Conservation (phyloP, 768 basidiomycete genomes). For the Termitomyces sp. region DNA sequence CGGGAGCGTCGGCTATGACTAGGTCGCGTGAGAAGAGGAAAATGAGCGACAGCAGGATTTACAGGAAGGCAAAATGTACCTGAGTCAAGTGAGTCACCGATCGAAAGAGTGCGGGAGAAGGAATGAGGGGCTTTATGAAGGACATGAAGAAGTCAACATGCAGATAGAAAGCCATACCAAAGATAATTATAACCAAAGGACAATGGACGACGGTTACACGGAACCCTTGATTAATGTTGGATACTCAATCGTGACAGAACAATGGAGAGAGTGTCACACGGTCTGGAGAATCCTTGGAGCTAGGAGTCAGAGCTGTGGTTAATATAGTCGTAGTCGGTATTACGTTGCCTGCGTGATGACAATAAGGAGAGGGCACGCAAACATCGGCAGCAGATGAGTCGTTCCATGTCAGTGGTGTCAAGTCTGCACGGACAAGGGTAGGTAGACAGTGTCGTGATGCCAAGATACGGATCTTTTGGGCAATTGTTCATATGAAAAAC, state of each 20-base stretch:
- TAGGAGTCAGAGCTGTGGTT: background rate
- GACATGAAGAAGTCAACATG: background rate
- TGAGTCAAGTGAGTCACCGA: background rate
- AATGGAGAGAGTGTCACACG: slow-evolving; percentile 11
- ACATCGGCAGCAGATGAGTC: background rate
- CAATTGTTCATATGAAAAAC: background rate
- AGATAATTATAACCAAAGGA: background rate
- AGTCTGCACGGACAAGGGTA: background rate
- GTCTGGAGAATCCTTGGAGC: background rate
- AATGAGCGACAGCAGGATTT: background rate
- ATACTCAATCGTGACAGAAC: slow-evolving; percentile 13
- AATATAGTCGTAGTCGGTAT: background rate
- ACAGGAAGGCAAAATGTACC: background rate
- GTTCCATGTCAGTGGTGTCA: background rate
- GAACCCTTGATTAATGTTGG: slow-evolving; percentile 6
- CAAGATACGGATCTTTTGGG: background rate
- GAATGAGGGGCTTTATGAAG: background rate
- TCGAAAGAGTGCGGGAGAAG: background rate
- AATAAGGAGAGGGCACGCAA: background rate
- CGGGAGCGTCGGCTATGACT: background rate
- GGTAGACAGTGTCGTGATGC: background rate
- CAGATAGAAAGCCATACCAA: background rate
- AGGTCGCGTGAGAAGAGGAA: background rate
- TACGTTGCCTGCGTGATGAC: background rate
- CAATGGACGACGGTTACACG: slow-evolving; percentile 1